These are phyloP conservation scores for Russula virescens DNA, from an alignment of 768 basidiomycete genomes.

Conservation along the genomic window DNA sequence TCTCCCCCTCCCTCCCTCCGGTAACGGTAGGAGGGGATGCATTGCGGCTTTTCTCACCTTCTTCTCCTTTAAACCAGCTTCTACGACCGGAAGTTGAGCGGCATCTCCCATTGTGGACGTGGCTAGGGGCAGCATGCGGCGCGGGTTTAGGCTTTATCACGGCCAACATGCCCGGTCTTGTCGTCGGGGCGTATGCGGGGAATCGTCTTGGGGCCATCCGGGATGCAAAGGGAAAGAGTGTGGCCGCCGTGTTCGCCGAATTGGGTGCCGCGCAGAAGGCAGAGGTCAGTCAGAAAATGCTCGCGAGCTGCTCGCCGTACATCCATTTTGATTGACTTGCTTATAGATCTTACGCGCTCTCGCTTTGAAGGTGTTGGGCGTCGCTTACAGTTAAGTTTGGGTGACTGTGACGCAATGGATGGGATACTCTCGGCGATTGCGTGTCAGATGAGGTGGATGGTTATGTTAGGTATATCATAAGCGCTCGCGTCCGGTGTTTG, in stretches of 20 bases:
- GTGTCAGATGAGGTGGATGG: not conserved
- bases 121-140: constrained; percentile 64
- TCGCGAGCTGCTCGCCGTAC: not conserved
- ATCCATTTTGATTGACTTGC: not conserved
- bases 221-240: constrained; percentile 92
- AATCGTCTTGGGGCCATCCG: constrained; percentile 87
- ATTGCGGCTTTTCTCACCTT: not conserved
- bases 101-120: constrained; percentile 68
- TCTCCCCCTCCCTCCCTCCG: not conserved
- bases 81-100: constrained; percentile 77
- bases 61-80: constrained; percentile 38
- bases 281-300: constrained; percentile 48
- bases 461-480: not conserved
- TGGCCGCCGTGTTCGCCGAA: constrained; percentile 79
- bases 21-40: no score
- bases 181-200: constrained; percentile 83
- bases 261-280: constrained; percentile 78
- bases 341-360: constrained; percentile 73
- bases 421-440: not conserved
- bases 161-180: constrained; percentile 80
- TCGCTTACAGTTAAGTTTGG: constrained; percentile 34
- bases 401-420: not conserved
- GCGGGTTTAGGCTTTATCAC: constrained; percentile 45
- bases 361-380: constrained; percentile 78
- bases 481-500: not conserved